Conservation (phyloP, 345 rosid species). For the Citrus unshiu region DNA sequence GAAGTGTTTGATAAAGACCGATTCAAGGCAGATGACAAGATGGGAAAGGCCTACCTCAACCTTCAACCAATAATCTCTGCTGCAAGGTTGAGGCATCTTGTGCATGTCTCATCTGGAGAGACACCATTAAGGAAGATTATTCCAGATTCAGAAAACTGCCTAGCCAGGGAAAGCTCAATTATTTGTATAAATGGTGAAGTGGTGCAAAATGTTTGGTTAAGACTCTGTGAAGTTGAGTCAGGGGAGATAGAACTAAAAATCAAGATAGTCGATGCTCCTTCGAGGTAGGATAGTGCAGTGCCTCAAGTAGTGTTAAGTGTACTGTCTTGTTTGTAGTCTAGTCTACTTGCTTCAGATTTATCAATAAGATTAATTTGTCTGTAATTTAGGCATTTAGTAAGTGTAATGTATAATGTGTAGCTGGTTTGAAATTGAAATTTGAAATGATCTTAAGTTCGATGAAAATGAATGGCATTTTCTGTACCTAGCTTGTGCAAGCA, state of each 20-base stretch:
- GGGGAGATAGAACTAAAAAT: slow-evolving; percentile 92
- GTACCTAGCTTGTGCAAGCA: neutral
- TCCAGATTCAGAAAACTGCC: slow-evolving; percentile 76
- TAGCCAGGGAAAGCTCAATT: slow-evolving; percentile 78
- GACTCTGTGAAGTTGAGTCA: slow-evolving; percentile 75
- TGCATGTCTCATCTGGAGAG: slow-evolving; percentile 63
- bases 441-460: slow-evolving; percentile 2
- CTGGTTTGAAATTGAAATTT: neutral
- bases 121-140: slow-evolving; percentile 74
- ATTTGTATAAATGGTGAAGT: slow-evolving; percentile 70
- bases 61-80: slow-evolving; percentile 88
- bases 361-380: neutral
- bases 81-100: slow-evolving; percentile 70
- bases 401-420: neutral
- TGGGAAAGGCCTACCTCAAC: slow-evolving; percentile 85
- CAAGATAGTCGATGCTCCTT: slow-evolving; percentile 50
- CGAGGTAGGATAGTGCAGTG: slow-evolving; percentile 18
- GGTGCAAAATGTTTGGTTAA: slow-evolving; percentile 86
- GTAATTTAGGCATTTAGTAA: neutral
- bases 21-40: slow-evolving; percentile 97
- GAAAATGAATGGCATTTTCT: neutral
- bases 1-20: slow-evolving; percentile 97
- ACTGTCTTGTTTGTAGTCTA: neutral
- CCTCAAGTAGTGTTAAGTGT: neutral
- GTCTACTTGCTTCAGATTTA: neutral